Base-by-base conservation (phyloP, 2,329 filamentous ascomycete genomes). In the Sarocladium brachiariae region DNA sequence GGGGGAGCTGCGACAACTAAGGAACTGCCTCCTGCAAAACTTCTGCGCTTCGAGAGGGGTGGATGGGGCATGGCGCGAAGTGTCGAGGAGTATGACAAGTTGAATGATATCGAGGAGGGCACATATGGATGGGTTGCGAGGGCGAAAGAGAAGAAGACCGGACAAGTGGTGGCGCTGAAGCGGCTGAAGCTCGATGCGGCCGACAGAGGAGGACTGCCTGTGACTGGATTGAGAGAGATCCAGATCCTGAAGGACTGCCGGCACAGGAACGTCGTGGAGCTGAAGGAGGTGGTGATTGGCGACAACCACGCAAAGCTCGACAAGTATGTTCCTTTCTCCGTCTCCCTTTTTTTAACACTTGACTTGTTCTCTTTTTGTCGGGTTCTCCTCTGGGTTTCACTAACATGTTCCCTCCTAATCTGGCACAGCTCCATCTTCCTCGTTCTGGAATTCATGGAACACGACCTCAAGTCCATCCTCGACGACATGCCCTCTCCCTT, bases 91-190 rank as follows among this genome's bases (percentile, higher is more conserved):
- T 99, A 91, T 70, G 88, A 96, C 61, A 87, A 88, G 58, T 75
- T 99, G 52, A 99, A 99, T 67, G 87, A 93, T 64, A 99, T 99
- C 61, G 93, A 97, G 68, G 93, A 99, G 71, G 93, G 93, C 31
- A 90, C 90, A 8, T 99, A 99, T 67, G 93, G 93, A 41, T 92
- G 85, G 80, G 93, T 99, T 4, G 91, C 91, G 50, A 79, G 93
- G 52, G 93, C 90, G 11, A 84, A 77, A 54, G 86, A 95, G 59
- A 74, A 78, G 27, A 71, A 74, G 3, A 92, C 87, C 0, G 87
- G 87, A 30, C 80, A 85, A 52, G 78, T 99, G 6, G 91, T 97
- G 18, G 93, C 93, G 13, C 73, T 99, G 56, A 99, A 99, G 75
- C 86, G 90, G 63, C 76, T 97, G 51, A 99, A 99, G 75, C 82